Evolutionary conservation across 164 flowering plant genomes (phyloP), one percentile per base, ranked within the genome.

Genomic region (Chloranthus sessilifolius): DNA sequence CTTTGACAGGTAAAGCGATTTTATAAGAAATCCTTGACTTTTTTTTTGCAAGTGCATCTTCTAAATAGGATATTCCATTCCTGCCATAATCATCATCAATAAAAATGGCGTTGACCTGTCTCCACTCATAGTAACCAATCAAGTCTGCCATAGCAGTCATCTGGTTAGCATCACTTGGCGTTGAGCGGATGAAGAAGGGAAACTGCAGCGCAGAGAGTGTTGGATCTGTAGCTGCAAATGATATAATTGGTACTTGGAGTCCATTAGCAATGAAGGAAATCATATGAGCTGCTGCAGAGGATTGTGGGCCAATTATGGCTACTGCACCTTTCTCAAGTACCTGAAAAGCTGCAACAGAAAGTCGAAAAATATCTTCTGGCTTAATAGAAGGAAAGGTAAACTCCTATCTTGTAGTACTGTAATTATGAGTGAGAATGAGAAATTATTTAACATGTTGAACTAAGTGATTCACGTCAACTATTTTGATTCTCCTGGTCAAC

Each of bases 151-250:
- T 73, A 28, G 92, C 95, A 60, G 66, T 37, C 96, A 88, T 88
- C 58, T 88, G 96, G 53, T 54, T 50, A 41, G 70, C 53, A 53
- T 85, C 95, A 44, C 82, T 83, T 38, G 55, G 76, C 2, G 85
- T 69, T 9, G 70, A 74, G 14, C 94, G 76, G 25, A 88, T 21
- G 42, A 88, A 85, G 59, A 49, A 85, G 1, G 91, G 89, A 48
- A 68, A 81, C 50, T 88, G 95, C 30, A 76, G 80, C 20, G 96
- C 63, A 43, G 96, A 83, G 1, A 88, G 78, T 48, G 85, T 75
- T 11, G 96, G 92, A 55, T 88, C 96, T 24, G 95, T 85, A 36
- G 87, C 91, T 25, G 78, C 81, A 64, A 64, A 88, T 21, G 97
- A 84, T 41, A 89, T 28, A 25, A 84, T 78, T 11, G 97, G 97